phyloP scores from a whole-genome alignment of 129 eudicot species.

The Pulicaria dysenterica region DNA sequence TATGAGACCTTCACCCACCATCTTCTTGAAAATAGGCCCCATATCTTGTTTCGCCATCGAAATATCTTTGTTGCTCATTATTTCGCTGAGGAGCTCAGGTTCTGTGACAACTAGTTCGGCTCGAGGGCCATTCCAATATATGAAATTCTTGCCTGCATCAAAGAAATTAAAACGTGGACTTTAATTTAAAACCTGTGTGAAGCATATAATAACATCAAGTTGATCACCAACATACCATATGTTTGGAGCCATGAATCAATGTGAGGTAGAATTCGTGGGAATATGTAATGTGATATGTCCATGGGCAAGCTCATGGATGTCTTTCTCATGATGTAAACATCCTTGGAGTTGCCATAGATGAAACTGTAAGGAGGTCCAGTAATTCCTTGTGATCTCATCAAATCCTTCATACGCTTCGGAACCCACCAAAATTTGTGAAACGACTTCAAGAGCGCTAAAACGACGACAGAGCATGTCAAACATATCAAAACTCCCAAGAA shows the following conservation, averaged over 20 bases:
- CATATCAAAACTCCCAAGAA: neutral
- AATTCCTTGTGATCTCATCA: slow-evolving; percentile 34
- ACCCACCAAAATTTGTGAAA: slow-evolving; percentile 34
- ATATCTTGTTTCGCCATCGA: slow-evolving; percentile 22
- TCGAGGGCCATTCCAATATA: slow-evolving; percentile 43
- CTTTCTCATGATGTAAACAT: slow-evolving; percentile 16
- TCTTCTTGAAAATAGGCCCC: slow-evolving; percentile 22
- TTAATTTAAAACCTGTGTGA: neutral
- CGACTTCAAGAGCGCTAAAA: slow-evolving; percentile 24
- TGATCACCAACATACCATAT: slow-evolving; percentile 15
- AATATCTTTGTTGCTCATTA: slow-evolving; percentile 28
- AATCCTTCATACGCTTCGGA: slow-evolving; percentile 12
- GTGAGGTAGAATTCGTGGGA: slow-evolving; percentile 30
- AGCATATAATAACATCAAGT: neutral
- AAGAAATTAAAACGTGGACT: neutral
- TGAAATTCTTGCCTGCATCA: slow-evolving; percentile 34
- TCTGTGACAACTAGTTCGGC: slow-evolving; percentile 35
- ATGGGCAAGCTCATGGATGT: slow-evolving; percentile 25
- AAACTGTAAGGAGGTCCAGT: slow-evolving; percentile 35
- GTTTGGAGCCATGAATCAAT: slow-evolving; percentile 23
- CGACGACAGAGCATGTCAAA: slow-evolving; percentile 9
- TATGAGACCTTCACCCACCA: slow-evolving; percentile 39
- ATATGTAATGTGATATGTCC: slow-evolving; percentile 31
- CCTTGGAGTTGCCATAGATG: slow-evolving; percentile 30
- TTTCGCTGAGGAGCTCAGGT: slow-evolving; percentile 32